Base-by-base conservation (phyloP, 2,329 filamentous ascomycete genomes). In the Nemania sp. region DNA sequence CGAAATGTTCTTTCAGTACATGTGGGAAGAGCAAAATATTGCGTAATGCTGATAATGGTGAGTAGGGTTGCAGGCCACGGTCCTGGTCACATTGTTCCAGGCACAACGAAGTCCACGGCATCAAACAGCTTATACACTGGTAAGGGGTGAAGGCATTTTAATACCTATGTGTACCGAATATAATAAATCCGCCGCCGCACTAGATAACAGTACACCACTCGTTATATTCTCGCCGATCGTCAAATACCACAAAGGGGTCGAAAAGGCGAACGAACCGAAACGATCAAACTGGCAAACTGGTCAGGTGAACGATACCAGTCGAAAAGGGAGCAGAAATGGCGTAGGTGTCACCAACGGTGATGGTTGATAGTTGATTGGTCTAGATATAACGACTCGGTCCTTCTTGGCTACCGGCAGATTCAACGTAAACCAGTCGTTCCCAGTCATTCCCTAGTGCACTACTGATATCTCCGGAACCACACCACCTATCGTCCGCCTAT, bases 371-470 rank as follows among this genome's bases (percentile, higher is more conserved):
- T 52, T 69, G 63, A 66, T 60, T 69, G 66, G 63, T 35, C 32
- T 35, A 11, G 1, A 22, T 51, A 45, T 56, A 52, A 10, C 22
- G 24, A 26, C 57, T 53, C 41, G 53, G 52, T 41, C 26, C 49
- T 62, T 62, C 65, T 70, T 68, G 58, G 64, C 64, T 47, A 38
- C 52, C 56, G 59, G 60, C 27, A 64, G 35, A 62, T 47, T 62
- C 20, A 55, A 62, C 62, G 52, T 26, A 57, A 41, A 15, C 61
- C 61, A 59, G 56, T 68, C 66, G 56, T 45, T 51, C 45, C 61
- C 61, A 59, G 56, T 68, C 66, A 60, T 45, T 51, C 45, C 27
- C 43, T 38, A 57, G 20, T 52, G 5, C 18, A 38, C 32, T 35
- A 7, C 3, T 49, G 35, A 35, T 26, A n/a, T 41, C 57, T 56